phyloP scores from a whole-genome alignment of 805 yeast species.

The Zygoascus biomembranicola region DNA sequence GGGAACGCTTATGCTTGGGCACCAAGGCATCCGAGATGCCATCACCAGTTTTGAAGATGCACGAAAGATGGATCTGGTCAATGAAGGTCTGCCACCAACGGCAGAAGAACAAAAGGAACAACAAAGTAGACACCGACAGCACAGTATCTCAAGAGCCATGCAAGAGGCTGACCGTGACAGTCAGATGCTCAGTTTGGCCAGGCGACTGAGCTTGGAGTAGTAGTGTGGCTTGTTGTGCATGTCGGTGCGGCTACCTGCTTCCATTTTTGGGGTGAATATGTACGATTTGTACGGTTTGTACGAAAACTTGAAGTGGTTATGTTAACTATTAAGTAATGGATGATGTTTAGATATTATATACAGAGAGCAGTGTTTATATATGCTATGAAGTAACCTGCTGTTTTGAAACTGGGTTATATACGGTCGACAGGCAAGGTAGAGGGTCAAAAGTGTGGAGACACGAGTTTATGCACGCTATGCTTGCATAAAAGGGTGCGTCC shows the following conservation, averaged over 20 bases:
- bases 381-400: too few species aligned
- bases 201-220: slow-evolving; percentile 19
- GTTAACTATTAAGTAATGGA: too few species aligned
- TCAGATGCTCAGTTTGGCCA: slow-evolving; percentile 19
- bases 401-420: too few species aligned
- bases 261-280: neutral
- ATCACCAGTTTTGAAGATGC: slow-evolving; percentile 78
- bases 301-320: too few species aligned
- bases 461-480: too few species aligned
- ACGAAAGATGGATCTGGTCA: slow-evolving; percentile 62
- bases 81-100: slow-evolving; percentile 86
- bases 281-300: neutral
- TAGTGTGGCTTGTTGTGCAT: neutral
- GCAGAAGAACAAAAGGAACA: slow-evolving; percentile 35
- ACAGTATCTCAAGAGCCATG: slow-evolving; percentile 21
- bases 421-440: too few species aligned
- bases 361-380: too few species aligned
- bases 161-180: slow-evolving; percentile 22
- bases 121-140: slow-evolving; percentile 33
- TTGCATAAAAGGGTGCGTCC: too few species aligned
- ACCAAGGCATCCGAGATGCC: slow-evolving; percentile 65
- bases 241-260: neutral
- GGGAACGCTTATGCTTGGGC: slow-evolving; percentile 76
- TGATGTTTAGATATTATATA: too few species aligned
- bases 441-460: too few species aligned